Base-by-base conservation (phyloP, 2,329 filamentous ascomycete species). In the Botrytis tulipae region DNA sequence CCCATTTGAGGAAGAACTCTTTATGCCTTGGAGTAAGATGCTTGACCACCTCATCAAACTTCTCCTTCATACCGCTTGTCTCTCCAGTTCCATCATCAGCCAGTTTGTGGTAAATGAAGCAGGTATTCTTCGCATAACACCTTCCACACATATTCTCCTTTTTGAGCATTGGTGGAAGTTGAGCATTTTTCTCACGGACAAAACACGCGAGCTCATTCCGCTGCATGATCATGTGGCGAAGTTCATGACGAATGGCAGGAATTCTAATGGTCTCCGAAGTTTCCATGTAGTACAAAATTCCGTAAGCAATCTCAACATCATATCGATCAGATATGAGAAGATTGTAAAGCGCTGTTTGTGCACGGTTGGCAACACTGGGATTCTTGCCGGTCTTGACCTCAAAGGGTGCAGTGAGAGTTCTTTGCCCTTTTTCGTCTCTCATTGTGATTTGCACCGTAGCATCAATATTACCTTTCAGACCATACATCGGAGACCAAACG, bases 401-500 rank as follows among this genome's bases (percentile, higher is more conserved):
- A 76, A 99, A 93, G 0, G 96, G 96, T 6, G 97, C 93, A 0
- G 95, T 95, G 75, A 98, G 84, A 8, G 88, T 93, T 75, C 89
- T 89, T 65, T 85, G 83, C 44, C 88, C 86, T n/a, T 87, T 84
- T 40, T 90, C 88, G 73, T 97, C 92, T 72, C 89, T 85, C 85
- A 98, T 92, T 0, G 88, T 89, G 25, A 96, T 92, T 83, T 99
- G 93, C 1, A 99, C 93, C 0, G 96, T 98, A 42, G 96, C 96
- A 83, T 99, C 96, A 74, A 99, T 96, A 78, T 98, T 99, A 44
- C 96, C 96, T 82, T 99, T 99, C 25, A 99, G 86, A 0, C 96
- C 96, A 81, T 97, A 99, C 89, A 94, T 95, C 0, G 96, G 96
- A 10, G 95, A 98, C 96, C 96, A 99, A 42, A 99, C 91, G 80